phyloP scores from a whole-genome alignment of 2,329 filamentous ascomycete genomes.

The Parastagonospora nodorum region DNA sequence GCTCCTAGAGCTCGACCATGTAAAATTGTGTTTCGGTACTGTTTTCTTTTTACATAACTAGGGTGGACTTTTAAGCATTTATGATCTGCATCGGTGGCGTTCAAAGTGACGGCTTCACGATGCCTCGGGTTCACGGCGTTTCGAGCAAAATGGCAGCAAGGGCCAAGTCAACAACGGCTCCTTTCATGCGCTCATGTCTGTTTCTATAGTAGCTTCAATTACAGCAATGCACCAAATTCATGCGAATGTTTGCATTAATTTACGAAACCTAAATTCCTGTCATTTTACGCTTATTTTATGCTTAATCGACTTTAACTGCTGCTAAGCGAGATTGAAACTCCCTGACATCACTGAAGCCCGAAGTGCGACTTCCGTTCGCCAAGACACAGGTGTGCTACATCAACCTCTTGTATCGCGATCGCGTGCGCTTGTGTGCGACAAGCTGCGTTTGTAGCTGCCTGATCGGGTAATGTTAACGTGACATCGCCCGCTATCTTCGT shows the following conservation, averaged over 20 bases:
- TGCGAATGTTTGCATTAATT: neutral
- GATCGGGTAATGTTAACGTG: slow-evolving; percentile 22
- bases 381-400: no score
- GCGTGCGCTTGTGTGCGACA: no score
- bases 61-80: slow-evolving; percentile 23
- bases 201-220: neutral
- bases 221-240: neutral
- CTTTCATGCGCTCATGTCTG: neutral
- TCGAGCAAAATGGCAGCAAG: neutral
- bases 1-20: slow-evolving; percentile 20
- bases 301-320: slow-evolving; percentile 10
- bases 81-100: slow-evolving; percentile 37
- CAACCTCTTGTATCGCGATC: neutral
- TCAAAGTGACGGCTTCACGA: slow-evolving; percentile 3
- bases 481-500: slow-evolving; percentile 15
- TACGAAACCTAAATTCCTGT: neutral
- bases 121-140: slow-evolving; percentile 11
- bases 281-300: slow-evolving; percentile 9
- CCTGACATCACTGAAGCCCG: slow-evolving; percentile 11
- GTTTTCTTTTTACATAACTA: neutral
- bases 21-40: neutral
- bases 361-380: no score
- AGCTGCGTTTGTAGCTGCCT: slow-evolving; percentile 20
- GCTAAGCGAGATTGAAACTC: slow-evolving; percentile 9
- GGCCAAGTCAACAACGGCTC: no score